A percentile compares a stretch with the other conserved stretches of the same genome.
These are phyloP conservation scores for Alternaria infectoria DNA, from an alignment of 2,329 filamentous ascomycete species.

Conservation along the genomic window DNA sequence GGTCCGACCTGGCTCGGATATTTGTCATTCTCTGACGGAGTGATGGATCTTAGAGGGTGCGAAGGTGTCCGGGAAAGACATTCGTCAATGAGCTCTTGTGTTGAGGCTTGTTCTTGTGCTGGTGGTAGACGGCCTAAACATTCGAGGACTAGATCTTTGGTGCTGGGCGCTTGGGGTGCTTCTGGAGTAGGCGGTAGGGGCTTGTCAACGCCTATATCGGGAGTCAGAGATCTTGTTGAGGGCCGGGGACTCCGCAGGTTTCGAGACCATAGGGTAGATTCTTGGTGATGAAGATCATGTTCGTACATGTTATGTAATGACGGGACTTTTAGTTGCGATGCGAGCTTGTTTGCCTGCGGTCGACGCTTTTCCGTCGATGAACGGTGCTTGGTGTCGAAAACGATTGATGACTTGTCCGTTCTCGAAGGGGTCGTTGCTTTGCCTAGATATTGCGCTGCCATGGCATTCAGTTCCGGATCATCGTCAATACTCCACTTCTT, in stretches of 20 bases:
- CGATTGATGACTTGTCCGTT: neutral
- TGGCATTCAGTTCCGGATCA: neutral
- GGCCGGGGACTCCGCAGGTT: neutral
- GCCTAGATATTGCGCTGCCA: neutral
- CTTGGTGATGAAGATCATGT: rapidly evolving
- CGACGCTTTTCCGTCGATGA: neutral
- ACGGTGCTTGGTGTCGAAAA: neutral
- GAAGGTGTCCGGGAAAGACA: neutral
- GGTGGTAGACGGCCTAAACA: neutral
- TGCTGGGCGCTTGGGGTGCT: rapidly evolving
- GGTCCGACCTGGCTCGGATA: too few relatives aligned
- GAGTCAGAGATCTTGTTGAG: neutral
- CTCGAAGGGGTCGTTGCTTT: neutral
- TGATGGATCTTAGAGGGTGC: too few relatives aligned
- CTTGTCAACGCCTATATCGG: neutral
- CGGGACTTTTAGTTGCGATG: neutral
- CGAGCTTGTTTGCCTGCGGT: neutral
- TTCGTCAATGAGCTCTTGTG: neutral
- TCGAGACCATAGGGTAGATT: neutral
- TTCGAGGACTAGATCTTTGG: neutral
- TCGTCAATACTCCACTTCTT: neutral
- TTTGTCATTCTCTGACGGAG: too few relatives aligned
- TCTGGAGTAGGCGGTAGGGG: neutral
- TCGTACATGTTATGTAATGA: neutral
- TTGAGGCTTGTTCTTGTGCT: neutral